Percentiles rank a stretch among this genome's conserved stretches.
These are phyloP conservation scores for Antitrichia curtipendula DNA, from an alignment of 225 moss, liverwort and hornwort genomes.

Conservation along the genomic window DNA sequence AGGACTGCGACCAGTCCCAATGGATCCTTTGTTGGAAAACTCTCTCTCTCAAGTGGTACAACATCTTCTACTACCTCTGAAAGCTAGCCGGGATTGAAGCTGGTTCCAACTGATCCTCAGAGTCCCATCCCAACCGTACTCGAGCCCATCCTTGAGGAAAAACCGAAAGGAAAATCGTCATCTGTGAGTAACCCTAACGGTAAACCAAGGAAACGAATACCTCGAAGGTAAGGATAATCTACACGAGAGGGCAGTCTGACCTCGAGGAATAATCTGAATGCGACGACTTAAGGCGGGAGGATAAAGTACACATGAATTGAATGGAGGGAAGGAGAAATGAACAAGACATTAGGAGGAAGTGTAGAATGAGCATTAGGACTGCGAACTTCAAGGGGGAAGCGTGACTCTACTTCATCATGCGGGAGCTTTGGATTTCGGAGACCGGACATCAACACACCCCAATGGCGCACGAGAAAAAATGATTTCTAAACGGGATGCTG, in stretches of 20 bases:
- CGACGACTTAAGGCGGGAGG: not conserved
- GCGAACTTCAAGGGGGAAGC: not conserved
- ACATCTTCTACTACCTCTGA: slow-evolving; percentile 16
- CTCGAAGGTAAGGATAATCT: slow-evolving; percentile 2
- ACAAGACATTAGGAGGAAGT: not conserved
- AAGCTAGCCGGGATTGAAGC: not conserved
- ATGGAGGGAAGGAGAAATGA: not conserved
- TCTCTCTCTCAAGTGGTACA: not conserved
- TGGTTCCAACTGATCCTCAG: not conserved
- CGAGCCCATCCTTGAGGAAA: slow-evolving; percentile 6
- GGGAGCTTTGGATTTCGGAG: slow-evolving; percentile 9
- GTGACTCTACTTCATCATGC: slow-evolving; percentile 17
- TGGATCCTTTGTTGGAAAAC: not conserved
- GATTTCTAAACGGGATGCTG: slow-evolving; percentile 15
- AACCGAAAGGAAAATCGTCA: slow-evolving; percentile 7
- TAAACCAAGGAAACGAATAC: not conserved
- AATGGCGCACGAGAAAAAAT: slow-evolving; percentile 24
- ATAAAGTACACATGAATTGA: slow-evolving; percentile 24
- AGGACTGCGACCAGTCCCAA: slow-evolving; percentile 18
- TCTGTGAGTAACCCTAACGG: not conserved
- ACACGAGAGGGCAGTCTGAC: not conserved
- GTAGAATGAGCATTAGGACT: slow-evolving; percentile 7
- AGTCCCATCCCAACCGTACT: slow-evolving; percentile 16
- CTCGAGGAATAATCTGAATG: slow-evolving; percentile 7
- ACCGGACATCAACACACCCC: slow-evolving; percentile 35